Base-by-base conservation (phyloP, 2,329 filamentous ascomycete genomes). In the Scedosporium aurantiacum region DNA sequence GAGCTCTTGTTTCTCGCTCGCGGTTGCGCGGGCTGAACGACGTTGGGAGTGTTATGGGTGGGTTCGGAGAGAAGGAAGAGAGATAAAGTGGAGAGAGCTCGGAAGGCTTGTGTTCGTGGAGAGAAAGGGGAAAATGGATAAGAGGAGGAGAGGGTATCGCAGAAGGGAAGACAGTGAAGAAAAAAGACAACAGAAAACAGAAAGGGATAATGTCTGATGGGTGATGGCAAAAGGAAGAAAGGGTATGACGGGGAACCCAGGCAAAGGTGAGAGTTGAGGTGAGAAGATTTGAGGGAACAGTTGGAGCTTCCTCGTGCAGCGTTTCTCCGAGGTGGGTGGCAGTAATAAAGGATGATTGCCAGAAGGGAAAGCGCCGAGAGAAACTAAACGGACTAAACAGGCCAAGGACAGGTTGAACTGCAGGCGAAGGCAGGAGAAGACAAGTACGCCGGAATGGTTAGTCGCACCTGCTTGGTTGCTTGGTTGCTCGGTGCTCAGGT, bases 201-300 rank as follows among this genome's bases (percentile, higher is more conserved):
- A 58, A 62, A 25, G 23, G 12, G 50, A 25, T 54, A 40, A 59
- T 37, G 32, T 61, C 59, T 57, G 50, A 54, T 54, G 23, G 50
- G 27, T 54, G 50, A 21, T 14, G 16, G 16, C 18, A 54, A 54
- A 23, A 54, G 21, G n/a, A 27, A 23, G 50, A 23, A 23, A 23
- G 63, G 63, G 62, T 50, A 52, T 57, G 50, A 27, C 6, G 50
- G 10, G 23, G 23, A 54, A 6, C 27, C 16, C n/a, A 8, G 4
- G n/a, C 5, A 16, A 27, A 43, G 3, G n/a, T n/a, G 8, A 32
- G 32, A 62, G 58, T 18, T 47, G 58, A 16, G 25, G 40, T 56
- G 14, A 43, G 57, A 25, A 41, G 55, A n/a, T 40, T 57, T 57
- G 27, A 40, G 37, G 55, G 8, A 32, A 40, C 25, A 16, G 47